Evolutionary conservation across 2,329 filamentous ascomycete species (phyloP).

Genomic region (Neonectria ditissima): DNA sequence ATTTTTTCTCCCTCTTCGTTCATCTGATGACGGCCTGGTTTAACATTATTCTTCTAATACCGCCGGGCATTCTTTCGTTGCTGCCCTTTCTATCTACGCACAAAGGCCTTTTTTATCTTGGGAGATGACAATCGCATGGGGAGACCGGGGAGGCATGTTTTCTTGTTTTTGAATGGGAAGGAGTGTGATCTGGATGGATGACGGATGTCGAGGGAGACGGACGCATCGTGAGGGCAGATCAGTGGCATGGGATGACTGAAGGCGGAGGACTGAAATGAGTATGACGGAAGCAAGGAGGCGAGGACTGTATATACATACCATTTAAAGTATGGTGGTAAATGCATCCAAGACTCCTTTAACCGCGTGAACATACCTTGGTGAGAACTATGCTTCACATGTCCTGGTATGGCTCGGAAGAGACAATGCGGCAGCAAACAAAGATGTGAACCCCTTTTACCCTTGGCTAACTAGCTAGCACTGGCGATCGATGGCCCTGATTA

Average conservation of each 20-base stretch:
- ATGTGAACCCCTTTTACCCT: conserved; percentile 4
- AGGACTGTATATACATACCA: conserved; percentile 41
- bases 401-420: not conserved
- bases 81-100: conserved; percentile 7
- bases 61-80: conserved; percentile 2
- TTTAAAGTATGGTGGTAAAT: conserved; percentile 36
- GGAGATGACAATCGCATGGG: conserved; percentile 18
- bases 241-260: not conserved
- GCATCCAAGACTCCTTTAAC: conserved; percentile 26
- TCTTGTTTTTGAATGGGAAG: conserved; percentile 21
- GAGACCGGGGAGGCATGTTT: conserved; percentile 16
- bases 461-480: conserved; percentile 19
- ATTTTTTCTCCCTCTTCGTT: conserved; percentile 4
- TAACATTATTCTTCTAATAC: conserved; percentile 10
- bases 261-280: conserved; percentile 2
- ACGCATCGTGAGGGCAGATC: conserved; percentile 9
- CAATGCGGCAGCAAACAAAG: not conserved
- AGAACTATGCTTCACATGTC: not conserved
- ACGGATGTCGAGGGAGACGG: conserved; percentile 18
- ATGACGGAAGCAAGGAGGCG: conserved; percentile 13
- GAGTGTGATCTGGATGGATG: conserved; percentile 15
- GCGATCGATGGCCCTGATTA: conserved; percentile 15
- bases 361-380: conserved; percentile 4
- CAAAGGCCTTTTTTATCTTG: conserved; percentile 7
- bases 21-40: conserved; percentile 9